Base-by-base conservation (phyloP, 148 eudicot genomes). In the Pharnaceum exiguum region DNA sequence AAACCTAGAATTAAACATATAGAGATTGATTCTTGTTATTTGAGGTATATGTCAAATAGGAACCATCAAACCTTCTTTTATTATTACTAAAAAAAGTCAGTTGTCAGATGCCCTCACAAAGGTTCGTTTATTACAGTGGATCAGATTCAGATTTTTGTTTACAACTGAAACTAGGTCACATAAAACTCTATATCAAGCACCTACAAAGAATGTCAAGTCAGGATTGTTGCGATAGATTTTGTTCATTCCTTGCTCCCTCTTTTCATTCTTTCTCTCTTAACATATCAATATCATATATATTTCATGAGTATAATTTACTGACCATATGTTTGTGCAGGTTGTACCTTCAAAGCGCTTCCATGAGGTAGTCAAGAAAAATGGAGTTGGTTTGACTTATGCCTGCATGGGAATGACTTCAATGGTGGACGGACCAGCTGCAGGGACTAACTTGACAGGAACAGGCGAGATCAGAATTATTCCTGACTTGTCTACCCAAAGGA, bases 381-480 rank as follows among this genome's bases (percentile, higher is more conserved):
- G 99, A 44, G 69, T 94, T 43, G 99, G 99, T 59, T 78, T 94
- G 50, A 79, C 87, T 62, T 46, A 66, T 59, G 99, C 89, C 28
- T 79, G 76, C 69, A 94, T 94, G 99, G 99, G 71, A 51, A 78
- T 94, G 87, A 62, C 73, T 55, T 89, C 99, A 18, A 72, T 70
- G 59, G 30, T 53, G 64, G 99, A 94, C 71, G 75, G 79, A 62
- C 95, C 96, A 40, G 95, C 89, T 59, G 80, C 80, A 56, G 96
- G 59, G 44, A 68, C 89, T 72, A 84, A 78, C 70, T 73, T 94
- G 64, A 75, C 67, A 37, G 95, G 82, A 44, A 82, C 80, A 31
- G 99, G 99, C 43, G 96, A 89, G 76, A 86, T 85, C 66, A 85
- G 96, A 80, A 74, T 94, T 38, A 70, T 83, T 29, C 95, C 99